Percentiles rank a stretch among this genome's conserved stretches.
phyloP scores from a whole-genome alignment of 441 rosid species.

The Aquilaria agallochum region DNA sequence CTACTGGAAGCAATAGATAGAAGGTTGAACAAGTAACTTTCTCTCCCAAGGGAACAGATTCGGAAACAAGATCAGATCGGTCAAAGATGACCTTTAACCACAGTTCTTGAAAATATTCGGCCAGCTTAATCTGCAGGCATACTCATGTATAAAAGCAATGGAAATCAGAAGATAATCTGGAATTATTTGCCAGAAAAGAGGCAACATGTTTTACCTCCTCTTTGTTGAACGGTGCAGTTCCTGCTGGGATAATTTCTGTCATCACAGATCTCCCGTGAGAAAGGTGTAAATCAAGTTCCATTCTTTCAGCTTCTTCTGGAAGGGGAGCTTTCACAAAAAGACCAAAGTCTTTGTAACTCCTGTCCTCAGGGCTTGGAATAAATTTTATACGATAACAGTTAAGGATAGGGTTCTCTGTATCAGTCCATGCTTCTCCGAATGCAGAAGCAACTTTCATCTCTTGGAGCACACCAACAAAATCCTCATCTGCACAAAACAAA shows the following conservation, averaged over 20 bases:
- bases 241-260: constrained; percentile 51
- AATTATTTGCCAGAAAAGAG: constrained; percentile 6
- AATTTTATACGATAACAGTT: constrained; percentile 52
- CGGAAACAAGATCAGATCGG: constrained; percentile 43
- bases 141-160: constrained; percentile 16
- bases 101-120: constrained; percentile 73
- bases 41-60: constrained; percentile 52
- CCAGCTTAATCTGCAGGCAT: constrained; percentile 50
- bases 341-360: constrained; percentile 65
- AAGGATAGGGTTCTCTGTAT: constrained; percentile 27
- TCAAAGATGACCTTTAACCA: constrained; percentile 67
- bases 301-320: constrained; percentile 65
- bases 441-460: constrained; percentile 69
- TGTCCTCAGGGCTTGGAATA: constrained; percentile 62
- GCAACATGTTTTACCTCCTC: constrained; percentile 45
- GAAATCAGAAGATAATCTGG: constrained; percentile 3
- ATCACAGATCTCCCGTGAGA: constrained; percentile 71
- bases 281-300: constrained; percentile 79
- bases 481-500: constrained; percentile 35
- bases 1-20: constrained; percentile 79
- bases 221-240: constrained; percentile 30
- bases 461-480: constrained; percentile 51
- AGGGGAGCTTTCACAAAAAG: constrained; percentile 71
- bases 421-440: constrained; percentile 55
- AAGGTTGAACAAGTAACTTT: constrained; percentile 35